Evolutionary conservation across 305 asterid genomes (phyloP).

Genomic region (Fraxinus nigra): DNA sequence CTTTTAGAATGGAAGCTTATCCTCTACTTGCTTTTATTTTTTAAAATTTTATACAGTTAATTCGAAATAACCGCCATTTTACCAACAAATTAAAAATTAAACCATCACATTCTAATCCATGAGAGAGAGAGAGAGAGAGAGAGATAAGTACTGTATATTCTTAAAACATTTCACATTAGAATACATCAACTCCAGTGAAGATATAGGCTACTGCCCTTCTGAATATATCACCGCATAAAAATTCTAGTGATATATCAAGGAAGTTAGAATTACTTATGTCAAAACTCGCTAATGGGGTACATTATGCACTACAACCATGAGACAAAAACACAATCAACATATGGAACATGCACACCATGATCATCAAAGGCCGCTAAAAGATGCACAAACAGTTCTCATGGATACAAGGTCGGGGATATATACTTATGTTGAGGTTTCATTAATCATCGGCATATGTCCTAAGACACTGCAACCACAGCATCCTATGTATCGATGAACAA

Average conservation of each 20-base stretch:
- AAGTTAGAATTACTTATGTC: background rate
- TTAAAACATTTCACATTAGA: background rate
- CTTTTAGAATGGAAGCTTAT: background rate
- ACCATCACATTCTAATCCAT: background rate
- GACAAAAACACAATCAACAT: slow-evolving; percentile 42
- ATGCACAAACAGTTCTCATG: slow-evolving; percentile 57
- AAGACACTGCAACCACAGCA: slow-evolving; percentile 1
- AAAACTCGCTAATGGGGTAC: background rate
- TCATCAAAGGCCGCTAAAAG: slow-evolving; percentile 70
- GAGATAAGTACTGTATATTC: background rate
- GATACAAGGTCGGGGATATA: slow-evolving; percentile 31
- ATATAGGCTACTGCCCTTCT: background rate
- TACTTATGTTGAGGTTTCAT: slow-evolving; percentile 30
- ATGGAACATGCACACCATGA: slow-evolving; percentile 18
- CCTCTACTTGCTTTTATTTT: background rate
- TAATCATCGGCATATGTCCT: slow-evolving; percentile 33
- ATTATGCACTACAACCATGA: slow-evolving; percentile 37
- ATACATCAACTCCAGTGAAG: background rate
- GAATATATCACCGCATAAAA: background rate
- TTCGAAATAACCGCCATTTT: background rate
- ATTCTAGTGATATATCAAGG: background rate
- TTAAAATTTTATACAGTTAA: background rate
- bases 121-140: background rate
- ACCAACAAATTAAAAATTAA: background rate
- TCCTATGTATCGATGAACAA: slow-evolving; percentile 31